Base-by-base conservation (phyloP, 1,139 yeast species). In the Yamadazyma sp. region DNA sequence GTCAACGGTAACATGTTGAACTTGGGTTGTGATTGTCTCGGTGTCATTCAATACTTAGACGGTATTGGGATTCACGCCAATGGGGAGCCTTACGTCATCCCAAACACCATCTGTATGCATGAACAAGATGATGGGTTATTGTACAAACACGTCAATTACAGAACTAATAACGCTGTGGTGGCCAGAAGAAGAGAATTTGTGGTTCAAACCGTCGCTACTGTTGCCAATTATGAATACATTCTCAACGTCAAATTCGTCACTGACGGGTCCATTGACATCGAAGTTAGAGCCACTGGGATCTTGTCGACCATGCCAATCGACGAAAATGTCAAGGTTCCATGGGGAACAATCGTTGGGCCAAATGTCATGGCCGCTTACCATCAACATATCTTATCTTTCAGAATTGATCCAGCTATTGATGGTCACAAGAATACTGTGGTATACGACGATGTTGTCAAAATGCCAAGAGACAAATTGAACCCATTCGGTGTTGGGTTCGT, bases 1-100 rank as follows among this genome's bases (percentile, higher is more conserved):
- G 77, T 73, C 49, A 79, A 77, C 51, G 95, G 88, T 54, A 86
- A 87, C 68, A 77, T 77, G 46, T 77, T 87, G 58, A 72, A 68
- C 41, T 75, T 87, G 49, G 96, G 96, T 37, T 87, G 96, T 66
- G 95, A 87, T 69, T 87, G 96, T 73, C 75, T 87, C 43, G 96
- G 96, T 51, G 83, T 83, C 49, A 86, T 87, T 63, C 81, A 85
- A 61, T 87, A 87, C 69, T 64, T 87, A 57, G 91, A 86, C 57
- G 83, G 84, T 44, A 62, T 73, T 49, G 74, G 82, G 48, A 73
- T 77, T 46, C 74, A 80, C 55, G 71, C 77, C 34, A 67, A 71
- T 40, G 95, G 95, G 61, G 79, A 77, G 44, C 86, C 88, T 40
- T 66, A 66, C 46, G 66, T 79, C 43, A 69, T 83, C 48, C 83